Evolutionary conservation across 1,284 basidiomycete genomes (phyloP).

Genomic region (Ustilago cynodontis): DNA sequence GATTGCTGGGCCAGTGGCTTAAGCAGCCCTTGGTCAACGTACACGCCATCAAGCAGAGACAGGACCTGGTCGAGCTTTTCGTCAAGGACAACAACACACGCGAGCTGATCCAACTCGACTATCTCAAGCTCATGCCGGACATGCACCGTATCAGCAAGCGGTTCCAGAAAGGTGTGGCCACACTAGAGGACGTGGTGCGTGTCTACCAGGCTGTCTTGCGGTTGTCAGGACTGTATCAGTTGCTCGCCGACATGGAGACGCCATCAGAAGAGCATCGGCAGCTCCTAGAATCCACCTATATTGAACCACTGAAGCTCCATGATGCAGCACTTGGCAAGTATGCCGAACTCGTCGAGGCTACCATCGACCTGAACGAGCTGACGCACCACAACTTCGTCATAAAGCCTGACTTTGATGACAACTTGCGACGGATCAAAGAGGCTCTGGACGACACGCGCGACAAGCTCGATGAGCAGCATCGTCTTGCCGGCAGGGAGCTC

Average conservation of each 20-base stretch:
- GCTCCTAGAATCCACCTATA: slow-evolving; percentile 56
- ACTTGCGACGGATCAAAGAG: slow-evolving; percentile 79
- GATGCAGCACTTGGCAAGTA: slow-evolving; percentile 73
- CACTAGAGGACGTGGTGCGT: slow-evolving; percentile 93
- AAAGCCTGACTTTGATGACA: slow-evolving; percentile 88
- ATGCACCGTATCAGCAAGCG: slow-evolving; percentile 92
- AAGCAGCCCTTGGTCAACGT: slow-evolving; percentile 96
- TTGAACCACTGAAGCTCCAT: slow-evolving; percentile 51
- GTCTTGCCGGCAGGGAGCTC: slow-evolving; percentile 79
- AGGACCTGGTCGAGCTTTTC: slow-evolving; percentile 83
- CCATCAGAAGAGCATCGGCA: slow-evolving; percentile 27
- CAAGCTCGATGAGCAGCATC: slow-evolving; percentile 86
- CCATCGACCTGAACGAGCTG: slow-evolving; percentile 89
- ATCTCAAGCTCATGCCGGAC: slow-evolving; percentile 91
- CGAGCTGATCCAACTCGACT: slow-evolving; percentile 82
- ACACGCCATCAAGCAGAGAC: slow-evolving; percentile 79
- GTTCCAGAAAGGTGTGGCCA: slow-evolving; percentile 86
- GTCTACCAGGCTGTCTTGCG: slow-evolving; percentile 81
- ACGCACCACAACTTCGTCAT: slow-evolving; percentile 89
- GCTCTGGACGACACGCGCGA: slow-evolving; percentile 81
- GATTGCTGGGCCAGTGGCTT: slow-evolving; percentile 90
- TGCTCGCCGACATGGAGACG: slow-evolving; percentile 72
- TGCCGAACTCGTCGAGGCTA: slow-evolving; percentile 93
- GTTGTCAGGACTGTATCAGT: slow-evolving; percentile 81
- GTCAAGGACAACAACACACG: slow-evolving; percentile 82